Percentiles rank a stretch among this genome's conserved stretches.
These are phyloP conservation scores for Dryas alaskensis DNA, from an alignment of 306 rosid species.

Conservation along the genomic window DNA sequence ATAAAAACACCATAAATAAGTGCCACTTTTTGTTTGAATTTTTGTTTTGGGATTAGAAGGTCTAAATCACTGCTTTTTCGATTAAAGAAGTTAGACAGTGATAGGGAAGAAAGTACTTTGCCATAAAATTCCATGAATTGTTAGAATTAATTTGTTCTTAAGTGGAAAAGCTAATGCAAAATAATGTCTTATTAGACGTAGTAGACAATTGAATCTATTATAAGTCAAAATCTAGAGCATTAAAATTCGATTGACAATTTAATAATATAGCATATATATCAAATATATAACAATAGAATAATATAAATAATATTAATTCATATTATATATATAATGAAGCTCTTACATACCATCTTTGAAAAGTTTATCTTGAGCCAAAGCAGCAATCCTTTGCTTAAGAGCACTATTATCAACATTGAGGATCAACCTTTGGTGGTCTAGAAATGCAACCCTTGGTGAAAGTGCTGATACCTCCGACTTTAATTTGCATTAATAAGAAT, in stretches of 20 bases:
- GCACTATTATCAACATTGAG: constrained; percentile 87
- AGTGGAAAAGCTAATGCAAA: background rate
- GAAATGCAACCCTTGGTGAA: constrained; percentile 88
- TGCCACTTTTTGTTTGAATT: background rate
- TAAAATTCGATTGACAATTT: background rate
- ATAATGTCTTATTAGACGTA: too few species aligned
- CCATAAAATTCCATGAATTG: background rate
- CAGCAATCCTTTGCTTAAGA: constrained; percentile 94
- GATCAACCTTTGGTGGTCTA: constrained; percentile 95
- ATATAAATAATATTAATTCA: too few species aligned
- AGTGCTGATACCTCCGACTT: constrained; percentile 93
- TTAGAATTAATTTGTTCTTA: background rate
- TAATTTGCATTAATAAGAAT: constrained; percentile 8
- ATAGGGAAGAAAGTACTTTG: background rate
- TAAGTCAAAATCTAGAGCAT: too few species aligned
- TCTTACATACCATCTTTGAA: constrained; percentile 76
- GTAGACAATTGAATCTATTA: too few species aligned
- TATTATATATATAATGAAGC: background rate
- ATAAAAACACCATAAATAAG: background rate
- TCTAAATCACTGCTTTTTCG: background rate
- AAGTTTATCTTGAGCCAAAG: constrained; percentile 93
- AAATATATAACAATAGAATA: too few species aligned
- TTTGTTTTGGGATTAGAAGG: constrained; percentile 5
- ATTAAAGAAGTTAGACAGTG: background rate
- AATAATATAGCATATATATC: background rate